Evolutionary conservation across 129 eudicot genomes (phyloP).

Genomic region (Centrapalus pauciflorus): DNA sequence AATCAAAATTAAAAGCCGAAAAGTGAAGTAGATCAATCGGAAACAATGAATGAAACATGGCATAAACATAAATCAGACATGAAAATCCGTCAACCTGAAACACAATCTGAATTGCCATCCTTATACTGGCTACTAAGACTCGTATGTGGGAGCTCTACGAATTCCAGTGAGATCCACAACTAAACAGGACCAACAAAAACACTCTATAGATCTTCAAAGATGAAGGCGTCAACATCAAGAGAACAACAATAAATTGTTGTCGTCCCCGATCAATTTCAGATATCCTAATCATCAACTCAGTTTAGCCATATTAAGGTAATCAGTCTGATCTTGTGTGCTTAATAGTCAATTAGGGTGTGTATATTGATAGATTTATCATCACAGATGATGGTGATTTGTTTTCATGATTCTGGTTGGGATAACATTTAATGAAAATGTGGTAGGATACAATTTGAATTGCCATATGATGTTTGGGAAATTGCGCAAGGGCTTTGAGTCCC

Average conservation of each 20-base stretch:
- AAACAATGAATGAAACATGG: too few relatives aligned
- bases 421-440: background rate
- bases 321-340: background rate
- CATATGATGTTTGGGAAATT: conserved; percentile 76
- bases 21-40: too few relatives aligned
- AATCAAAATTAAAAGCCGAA: too few relatives aligned
- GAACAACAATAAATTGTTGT: background rate
- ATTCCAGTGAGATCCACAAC: background rate
- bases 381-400: background rate
- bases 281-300: conserved; percentile 7
- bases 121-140: too few relatives aligned
- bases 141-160: background rate
- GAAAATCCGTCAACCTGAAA: too few relatives aligned
- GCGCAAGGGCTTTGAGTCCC: conserved; percentile 94
- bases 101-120: too few relatives aligned
- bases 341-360: background rate
- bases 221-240: background rate
- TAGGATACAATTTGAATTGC: conserved; percentile 17
- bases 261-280: background rate
- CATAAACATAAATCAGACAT: too few relatives aligned
- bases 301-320: conserved; percentile 14
- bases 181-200: background rate
- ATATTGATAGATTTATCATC: background rate
- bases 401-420: too few relatives aligned
- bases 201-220: conserved; percentile 1